Conservation (phyloP, 75 land plant genomes). For the Picea sitchensis region DNA sequence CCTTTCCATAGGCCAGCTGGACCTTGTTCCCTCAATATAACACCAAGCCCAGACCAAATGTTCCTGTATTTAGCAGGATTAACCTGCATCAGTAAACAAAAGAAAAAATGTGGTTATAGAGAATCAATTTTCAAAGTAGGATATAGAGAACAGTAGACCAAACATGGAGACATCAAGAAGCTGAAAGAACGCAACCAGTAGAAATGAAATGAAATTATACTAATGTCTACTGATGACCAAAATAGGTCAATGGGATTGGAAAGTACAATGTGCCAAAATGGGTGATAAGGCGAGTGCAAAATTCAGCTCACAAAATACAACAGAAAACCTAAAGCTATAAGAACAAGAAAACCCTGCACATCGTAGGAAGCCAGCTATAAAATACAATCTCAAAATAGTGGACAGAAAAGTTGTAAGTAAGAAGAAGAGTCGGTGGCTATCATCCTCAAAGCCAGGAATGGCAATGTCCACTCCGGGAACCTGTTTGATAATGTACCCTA, state of each 20-base stretch:
- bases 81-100: constrained; percentile 41
- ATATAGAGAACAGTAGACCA: background rate
- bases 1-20: constrained; percentile 86
- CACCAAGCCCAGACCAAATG: constrained; percentile 61
- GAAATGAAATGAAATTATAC: background rate
- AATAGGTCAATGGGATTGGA: background rate
- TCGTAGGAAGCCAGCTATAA: no score
- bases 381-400: no score
- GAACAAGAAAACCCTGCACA: background rate
- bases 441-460: no score
- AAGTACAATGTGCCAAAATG: background rate
- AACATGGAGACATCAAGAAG: background rate
- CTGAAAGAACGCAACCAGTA: background rate
- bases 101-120: constrained; percentile 1
- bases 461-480: no score
- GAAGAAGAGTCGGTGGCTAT: no score
- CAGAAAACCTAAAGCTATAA: background rate
- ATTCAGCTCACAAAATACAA: background rate
- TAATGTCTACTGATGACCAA: no score
- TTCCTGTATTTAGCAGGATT: constrained; percentile 76
- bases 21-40: constrained; percentile 77
- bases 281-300: background rate
- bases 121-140: background rate
- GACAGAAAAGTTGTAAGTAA: no score
- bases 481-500: no score